Percentiles rank a stretch among this genome's conserved stretches.
phyloP scores from a whole-genome alignment of 139 green algal genomes.

The Chlorella sorokiniana region DNA sequence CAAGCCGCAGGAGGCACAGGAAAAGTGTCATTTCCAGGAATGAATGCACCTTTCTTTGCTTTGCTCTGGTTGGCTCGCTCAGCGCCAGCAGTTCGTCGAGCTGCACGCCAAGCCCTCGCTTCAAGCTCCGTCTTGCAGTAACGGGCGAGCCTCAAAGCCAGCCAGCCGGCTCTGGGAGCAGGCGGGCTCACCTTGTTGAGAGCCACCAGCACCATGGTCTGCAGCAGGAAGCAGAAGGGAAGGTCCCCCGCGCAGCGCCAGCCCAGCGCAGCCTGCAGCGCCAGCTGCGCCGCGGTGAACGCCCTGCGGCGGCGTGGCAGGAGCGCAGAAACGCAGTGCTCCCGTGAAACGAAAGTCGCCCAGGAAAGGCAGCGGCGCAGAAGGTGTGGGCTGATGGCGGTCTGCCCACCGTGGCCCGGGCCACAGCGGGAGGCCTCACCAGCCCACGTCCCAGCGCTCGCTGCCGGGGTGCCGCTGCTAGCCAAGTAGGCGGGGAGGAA shows the following conservation, averaged over 20 bases:
- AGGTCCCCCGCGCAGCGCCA: conserved; percentile 32
- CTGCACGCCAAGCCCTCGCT: too few relatives aligned
- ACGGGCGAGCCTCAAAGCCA: not conserved
- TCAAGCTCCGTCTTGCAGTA: not conserved
- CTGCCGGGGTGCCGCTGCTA: not conserved
- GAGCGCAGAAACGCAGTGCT: not conserved
- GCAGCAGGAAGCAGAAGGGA: conserved; percentile 55
- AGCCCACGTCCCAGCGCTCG: conserved; percentile 20
- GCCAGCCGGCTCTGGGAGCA: not conserved
- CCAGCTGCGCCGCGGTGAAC: not conserved
- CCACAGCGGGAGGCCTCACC: conserved; percentile 2
- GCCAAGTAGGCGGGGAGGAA: conserved; percentile 87
- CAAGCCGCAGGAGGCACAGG: not conserved
- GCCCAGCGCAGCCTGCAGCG: conserved; percentile 12
- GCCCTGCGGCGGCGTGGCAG: not conserved
- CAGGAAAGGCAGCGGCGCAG: not conserved
- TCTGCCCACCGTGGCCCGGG: not conserved
- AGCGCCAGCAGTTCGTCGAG: too few relatives aligned
- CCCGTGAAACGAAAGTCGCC: not conserved
- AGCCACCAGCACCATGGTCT: conserved; percentile 87
- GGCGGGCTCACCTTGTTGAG: conserved; percentile 84
- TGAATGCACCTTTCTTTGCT: not conserved
- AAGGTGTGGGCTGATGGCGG: not conserved
- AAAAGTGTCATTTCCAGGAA: not conserved
- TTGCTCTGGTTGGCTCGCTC: not conserved